Evolutionary conservation across 306 rosid genomes (phyloP).

Genomic region (Hylodesmum podocarpum): DNA sequence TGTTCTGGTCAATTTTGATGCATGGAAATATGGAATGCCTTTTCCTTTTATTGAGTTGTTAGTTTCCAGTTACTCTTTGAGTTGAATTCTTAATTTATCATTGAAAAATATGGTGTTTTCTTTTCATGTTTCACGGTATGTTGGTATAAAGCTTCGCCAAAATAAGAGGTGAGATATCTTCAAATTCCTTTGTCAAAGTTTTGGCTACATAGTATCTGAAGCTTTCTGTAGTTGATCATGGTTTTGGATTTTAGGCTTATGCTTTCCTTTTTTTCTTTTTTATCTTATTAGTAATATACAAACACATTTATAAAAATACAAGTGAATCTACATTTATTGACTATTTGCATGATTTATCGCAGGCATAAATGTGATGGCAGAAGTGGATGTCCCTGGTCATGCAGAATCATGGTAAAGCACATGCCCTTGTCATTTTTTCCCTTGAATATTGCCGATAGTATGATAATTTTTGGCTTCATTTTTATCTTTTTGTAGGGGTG

Average conservation of each 20-base stretch:
- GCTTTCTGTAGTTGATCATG: slow-evolving; percentile 13
- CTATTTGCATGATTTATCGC: slow-evolving; percentile 36
- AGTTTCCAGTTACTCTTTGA: background rate
- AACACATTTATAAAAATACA: background rate
- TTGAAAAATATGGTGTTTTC: slow-evolving; percentile 39
- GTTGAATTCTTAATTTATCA: slow-evolving; percentile 30
- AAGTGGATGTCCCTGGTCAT: slow-evolving; percentile 96
- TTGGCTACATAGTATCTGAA: slow-evolving; percentile 19
- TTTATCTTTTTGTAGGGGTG: slow-evolving; percentile 62
- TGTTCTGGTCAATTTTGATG: slow-evolving; percentile 1
- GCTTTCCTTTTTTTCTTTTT: slow-evolving; percentile 5
- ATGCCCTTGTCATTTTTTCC: background rate
- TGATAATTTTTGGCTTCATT: slow-evolving; percentile 6
- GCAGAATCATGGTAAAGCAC: slow-evolving; percentile 81
- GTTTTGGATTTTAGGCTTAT: slow-evolving; percentile 12
- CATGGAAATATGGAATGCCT: slow-evolving; percentile 21
- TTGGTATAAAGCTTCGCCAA: slow-evolving; percentile 76
- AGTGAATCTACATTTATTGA: slow-evolving; percentile 14
- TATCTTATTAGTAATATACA: slow-evolving; percentile 12
- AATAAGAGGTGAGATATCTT: slow-evolving; percentile 71
- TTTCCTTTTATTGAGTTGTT: slow-evolving; percentile 8
- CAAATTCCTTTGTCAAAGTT: slow-evolving; percentile 33
- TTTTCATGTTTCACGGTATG: slow-evolving; percentile 37
- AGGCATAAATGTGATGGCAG: slow-evolving; percentile 96
- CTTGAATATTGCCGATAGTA: background rate